Conservation (phyloP, 2,329 filamentous ascomycete genomes). For the Xylariales sp. region DNA sequence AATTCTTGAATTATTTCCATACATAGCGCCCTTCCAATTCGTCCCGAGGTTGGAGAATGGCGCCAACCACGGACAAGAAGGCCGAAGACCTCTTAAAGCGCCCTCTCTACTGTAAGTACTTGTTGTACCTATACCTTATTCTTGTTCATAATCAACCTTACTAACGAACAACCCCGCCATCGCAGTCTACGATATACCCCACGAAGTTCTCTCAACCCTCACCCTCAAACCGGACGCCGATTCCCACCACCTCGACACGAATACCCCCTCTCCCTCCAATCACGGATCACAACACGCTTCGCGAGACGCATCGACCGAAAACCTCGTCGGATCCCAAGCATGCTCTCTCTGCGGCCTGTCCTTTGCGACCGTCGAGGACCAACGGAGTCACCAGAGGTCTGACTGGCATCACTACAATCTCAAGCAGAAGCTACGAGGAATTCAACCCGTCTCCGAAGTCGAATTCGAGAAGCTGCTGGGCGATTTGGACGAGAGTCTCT, state of each 20-base stretch:
- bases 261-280: constrained; percentile 43
- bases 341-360: constrained; percentile 83
- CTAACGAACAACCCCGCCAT: constrained; percentile 42
- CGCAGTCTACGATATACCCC: constrained; percentile 83
- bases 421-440: constrained; percentile 86
- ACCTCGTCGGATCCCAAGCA: constrained; percentile 72
- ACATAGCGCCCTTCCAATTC: not conserved
- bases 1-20: not conserved
- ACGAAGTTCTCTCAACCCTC: constrained; percentile 76
- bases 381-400: constrained; percentile 86
- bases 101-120: constrained; percentile 62
- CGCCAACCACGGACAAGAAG: constrained; percentile 53
- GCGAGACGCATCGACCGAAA: constrained; percentile 48
- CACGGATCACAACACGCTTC: constrained; percentile 43
- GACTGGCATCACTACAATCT: constrained; percentile 95
- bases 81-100: constrained; percentile 61
- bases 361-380: constrained; percentile 80
- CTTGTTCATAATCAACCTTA: not conserved
- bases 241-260: constrained; percentile 44
- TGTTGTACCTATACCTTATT: not conserved
- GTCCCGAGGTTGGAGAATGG: constrained; percentile 7
- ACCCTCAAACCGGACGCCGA: constrained; percentile 64
- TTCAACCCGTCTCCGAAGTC: constrained; percentile 75
- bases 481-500: constrained; percentile 89
- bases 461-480: constrained; percentile 91